Evolutionary conservation across 805 yeast species (phyloP).

Genomic region (Barnettozyma vustinii): DNA sequence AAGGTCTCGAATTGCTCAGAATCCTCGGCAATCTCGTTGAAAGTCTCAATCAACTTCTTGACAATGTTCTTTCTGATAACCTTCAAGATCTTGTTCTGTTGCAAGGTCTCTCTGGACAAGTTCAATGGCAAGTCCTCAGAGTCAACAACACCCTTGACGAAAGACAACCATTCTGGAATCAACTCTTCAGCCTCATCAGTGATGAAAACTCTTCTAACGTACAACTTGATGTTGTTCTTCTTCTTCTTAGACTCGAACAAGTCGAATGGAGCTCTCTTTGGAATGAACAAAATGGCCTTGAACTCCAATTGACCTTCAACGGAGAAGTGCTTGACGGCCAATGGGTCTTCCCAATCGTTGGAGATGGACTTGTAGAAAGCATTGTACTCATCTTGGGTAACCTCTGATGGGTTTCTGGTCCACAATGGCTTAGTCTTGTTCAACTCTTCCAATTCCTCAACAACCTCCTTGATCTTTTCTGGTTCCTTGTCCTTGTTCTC

Average conservation of each 20-base stretch:
- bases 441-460: conserved; percentile 94
- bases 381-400: conserved; percentile 96
- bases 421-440: conserved; percentile 99
- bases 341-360: conserved; percentile 99
- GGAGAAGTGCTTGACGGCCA: conserved; percentile 98
- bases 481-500: conserved; percentile 69
- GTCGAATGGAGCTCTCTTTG: conserved; percentile 99
- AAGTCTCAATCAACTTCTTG: conserved; percentile 96
- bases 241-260: conserved; percentile 97
- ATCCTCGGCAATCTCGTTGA: conserved; percentile 99
- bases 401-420: conserved; percentile 98
- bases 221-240: conserved; percentile 97
- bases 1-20: conserved; percentile 97
- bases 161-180: conserved; percentile 97
- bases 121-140: conserved; percentile 99
- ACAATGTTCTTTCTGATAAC: conserved; percentile 98
- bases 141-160: conserved; percentile 98
- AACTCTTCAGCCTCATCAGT: conserved; percentile 99
- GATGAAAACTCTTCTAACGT: conserved; percentile 98
- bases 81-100: conserved; percentile 99
- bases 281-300: conserved; percentile 95
- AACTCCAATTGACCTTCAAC: conserved; percentile 99
- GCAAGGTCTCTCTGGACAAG: conserved; percentile 99
- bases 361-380: conserved; percentile 99
- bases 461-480: conserved; percentile 87